Conservation (phyloP, 1,284 basidiomycete species). For the Fomitopsis schrenkii region DNA sequence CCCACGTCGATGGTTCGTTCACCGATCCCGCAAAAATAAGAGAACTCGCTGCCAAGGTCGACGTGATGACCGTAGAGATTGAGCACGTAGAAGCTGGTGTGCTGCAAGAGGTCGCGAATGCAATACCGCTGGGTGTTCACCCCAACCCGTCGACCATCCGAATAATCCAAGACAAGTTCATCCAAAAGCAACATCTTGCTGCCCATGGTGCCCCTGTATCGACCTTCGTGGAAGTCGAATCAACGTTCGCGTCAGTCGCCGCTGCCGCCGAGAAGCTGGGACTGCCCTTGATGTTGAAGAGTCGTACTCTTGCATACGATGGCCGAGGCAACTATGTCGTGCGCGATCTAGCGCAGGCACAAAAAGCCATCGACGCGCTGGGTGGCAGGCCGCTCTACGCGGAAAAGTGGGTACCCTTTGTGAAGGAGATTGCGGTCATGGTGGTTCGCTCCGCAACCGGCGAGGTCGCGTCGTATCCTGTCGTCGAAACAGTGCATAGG, state of each 20-base stretch:
- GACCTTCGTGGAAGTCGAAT: slow-evolving; percentile 63
- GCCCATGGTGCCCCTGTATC: slow-evolving; percentile 67
- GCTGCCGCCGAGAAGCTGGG: slow-evolving; percentile 59
- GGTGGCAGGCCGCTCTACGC: slow-evolving; percentile 79
- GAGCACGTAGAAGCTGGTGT: slow-evolving; percentile 91
- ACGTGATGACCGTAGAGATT: slow-evolving; percentile 95
- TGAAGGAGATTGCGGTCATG: slow-evolving; percentile 95
- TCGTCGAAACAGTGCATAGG: slow-evolving; percentile 95
- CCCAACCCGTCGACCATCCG: slow-evolving; percentile 84
- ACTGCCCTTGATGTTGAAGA: slow-evolving; percentile 95
- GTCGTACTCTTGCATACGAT: slow-evolving; percentile 92
- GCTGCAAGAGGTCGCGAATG: slow-evolving; percentile 61
- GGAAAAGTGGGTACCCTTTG: slow-evolving; percentile 91
- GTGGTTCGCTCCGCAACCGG: slow-evolving; percentile 83
- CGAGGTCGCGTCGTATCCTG: slow-evolving; percentile 82
- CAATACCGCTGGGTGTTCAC: slow-evolving; percentile 66
- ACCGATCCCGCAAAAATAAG: slow-evolving; percentile 78
- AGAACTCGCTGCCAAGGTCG: slow-evolving; percentile 77
- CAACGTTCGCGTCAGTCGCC: slow-evolving; percentile 52
- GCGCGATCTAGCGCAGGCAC: slow-evolving; percentile 48
- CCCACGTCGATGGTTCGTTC: slow-evolving; percentile 91
- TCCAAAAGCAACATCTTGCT: slow-evolving; percentile 81
- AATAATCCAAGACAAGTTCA: slow-evolving; percentile 94
- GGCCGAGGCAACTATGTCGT: slow-evolving; percentile 92
- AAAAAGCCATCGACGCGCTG: slow-evolving; percentile 65